Evolutionary conservation across 2,329 filamentous ascomycete species (phyloP).

Genomic region (Hansfordia pulvinata): DNA sequence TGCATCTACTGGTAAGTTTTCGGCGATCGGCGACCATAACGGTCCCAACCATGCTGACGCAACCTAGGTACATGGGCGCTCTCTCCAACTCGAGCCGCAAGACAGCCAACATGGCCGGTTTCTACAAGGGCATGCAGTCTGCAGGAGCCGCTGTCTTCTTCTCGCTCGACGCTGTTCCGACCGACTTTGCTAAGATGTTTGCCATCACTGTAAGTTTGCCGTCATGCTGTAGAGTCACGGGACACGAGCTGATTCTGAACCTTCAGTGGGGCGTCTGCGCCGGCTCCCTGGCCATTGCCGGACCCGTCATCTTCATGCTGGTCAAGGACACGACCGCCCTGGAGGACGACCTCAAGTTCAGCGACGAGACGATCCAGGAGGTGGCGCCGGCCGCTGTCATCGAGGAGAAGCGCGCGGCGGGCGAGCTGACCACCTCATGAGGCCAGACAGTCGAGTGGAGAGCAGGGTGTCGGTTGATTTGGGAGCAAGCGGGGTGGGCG

Average conservation of each 20-base stretch:
- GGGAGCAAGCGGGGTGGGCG: no score
- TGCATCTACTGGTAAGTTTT: constrained; percentile 82
- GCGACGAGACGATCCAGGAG: constrained; percentile 68
- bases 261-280: constrained; percentile 62
- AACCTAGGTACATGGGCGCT: constrained; percentile 73
- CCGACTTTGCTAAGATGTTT: constrained; percentile 60
- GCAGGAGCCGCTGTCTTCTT: constrained; percentile 67
- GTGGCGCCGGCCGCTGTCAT: constrained; percentile 28
- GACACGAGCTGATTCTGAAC: constrained; percentile 2
- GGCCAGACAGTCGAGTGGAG: no score
- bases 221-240: not conserved
- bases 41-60: no score
- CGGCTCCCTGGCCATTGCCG: constrained; percentile 61
- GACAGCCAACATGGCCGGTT: constrained; percentile 81
- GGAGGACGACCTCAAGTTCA: constrained; percentile 73
- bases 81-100: constrained; percentile 87
- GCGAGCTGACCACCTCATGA: no score
- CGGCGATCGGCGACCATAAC: constrained; percentile 47
- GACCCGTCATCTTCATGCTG: constrained; percentile 65
- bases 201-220: constrained; percentile 30
- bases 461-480: no score
- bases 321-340: constrained; percentile 71
- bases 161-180: constrained; percentile 50
- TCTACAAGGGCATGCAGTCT: constrained; percentile 82
- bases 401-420: constrained; percentile 10